Conservation (phyloP, 1,284 basidiomycete species). For the Mycena sp. region DNA sequence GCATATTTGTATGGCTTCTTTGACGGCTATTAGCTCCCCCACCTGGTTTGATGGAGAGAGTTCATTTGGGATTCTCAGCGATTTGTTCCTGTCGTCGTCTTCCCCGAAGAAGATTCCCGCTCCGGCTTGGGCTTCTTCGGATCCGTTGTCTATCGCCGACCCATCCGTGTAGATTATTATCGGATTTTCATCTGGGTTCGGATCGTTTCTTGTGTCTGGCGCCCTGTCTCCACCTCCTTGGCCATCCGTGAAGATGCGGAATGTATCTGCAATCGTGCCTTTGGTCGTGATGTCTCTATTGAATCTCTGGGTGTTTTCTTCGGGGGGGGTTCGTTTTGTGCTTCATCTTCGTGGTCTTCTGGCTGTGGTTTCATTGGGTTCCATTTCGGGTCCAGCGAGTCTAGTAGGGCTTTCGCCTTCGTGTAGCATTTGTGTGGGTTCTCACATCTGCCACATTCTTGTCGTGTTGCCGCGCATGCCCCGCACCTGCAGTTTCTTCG, state of each 20-base stretch:
- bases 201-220: not conserved
- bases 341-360: constrained; percentile 25
- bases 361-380: constrained; percentile 6
- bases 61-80: constrained; percentile 30
- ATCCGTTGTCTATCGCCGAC: constrained; percentile 24
- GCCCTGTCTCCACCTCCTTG: not conserved
- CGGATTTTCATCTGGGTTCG: not conserved
- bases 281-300: constrained; percentile 3
- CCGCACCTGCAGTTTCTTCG: not conserved
- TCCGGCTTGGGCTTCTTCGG: constrained; percentile 28
- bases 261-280: constrained; percentile 5
- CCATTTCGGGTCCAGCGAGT: constrained; percentile 7
- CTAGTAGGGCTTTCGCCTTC: not conserved
- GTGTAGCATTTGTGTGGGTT: not conserved
- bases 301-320: constrained; percentile 17
- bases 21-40: constrained; percentile 33
- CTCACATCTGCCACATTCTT: not conserved
- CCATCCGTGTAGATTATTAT: constrained; percentile 36
- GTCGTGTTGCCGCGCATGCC: not conserved
- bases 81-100: constrained; percentile 27
- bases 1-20: constrained; percentile 18
- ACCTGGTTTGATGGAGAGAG: constrained; percentile 36
- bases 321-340: not conserved
- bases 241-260: constrained; percentile 34
- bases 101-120: constrained; percentile 34